Conservation (phyloP, 2,329 filamentous ascomycete genomes). For the Leptosphaerulina australis region DNA sequence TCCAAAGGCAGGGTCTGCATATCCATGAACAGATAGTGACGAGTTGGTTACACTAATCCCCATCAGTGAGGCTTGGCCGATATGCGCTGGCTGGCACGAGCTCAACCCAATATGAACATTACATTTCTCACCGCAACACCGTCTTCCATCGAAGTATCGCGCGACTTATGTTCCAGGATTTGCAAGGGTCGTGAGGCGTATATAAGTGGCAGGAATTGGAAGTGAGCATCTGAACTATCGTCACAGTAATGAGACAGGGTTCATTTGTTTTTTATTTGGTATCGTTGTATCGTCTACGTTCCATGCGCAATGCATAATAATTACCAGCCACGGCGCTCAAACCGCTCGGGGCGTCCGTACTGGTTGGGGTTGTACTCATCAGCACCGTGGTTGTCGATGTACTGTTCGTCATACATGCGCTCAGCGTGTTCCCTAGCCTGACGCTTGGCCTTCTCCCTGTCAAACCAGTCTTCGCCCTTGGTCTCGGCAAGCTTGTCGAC, state of each 20-base stretch:
- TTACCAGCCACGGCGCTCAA: conserved; percentile 41
- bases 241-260: background rate
- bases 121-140: too few species aligned
- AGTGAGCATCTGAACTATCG: too few species aligned
- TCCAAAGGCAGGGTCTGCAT: background rate
- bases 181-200: too few species aligned
- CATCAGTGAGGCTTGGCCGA: conserved; percentile 7
- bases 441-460: conserved; percentile 56
- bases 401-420: conserved; percentile 58
- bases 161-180: too few species aligned
- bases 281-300: background rate
- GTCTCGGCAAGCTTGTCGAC: conserved; percentile 68
- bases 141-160: too few species aligned
- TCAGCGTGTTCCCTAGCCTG: conserved; percentile 53
- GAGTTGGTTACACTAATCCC: conserved; percentile 4
- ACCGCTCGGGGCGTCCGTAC: conserved; percentile 43
- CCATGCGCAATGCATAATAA: conserved; percentile 5
- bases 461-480: conserved; percentile 58
- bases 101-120: conserved; percentile 1
- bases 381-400: conserved; percentile 48
- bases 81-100: background rate
- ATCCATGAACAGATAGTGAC: background rate
- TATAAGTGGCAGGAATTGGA: too few species aligned
- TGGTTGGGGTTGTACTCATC: conserved; percentile 56
- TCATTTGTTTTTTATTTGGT: conserved; percentile 1